phyloP scores from a whole-genome alignment of 768 basidiomycete species.

The Auriscalpium microsporum region DNA sequence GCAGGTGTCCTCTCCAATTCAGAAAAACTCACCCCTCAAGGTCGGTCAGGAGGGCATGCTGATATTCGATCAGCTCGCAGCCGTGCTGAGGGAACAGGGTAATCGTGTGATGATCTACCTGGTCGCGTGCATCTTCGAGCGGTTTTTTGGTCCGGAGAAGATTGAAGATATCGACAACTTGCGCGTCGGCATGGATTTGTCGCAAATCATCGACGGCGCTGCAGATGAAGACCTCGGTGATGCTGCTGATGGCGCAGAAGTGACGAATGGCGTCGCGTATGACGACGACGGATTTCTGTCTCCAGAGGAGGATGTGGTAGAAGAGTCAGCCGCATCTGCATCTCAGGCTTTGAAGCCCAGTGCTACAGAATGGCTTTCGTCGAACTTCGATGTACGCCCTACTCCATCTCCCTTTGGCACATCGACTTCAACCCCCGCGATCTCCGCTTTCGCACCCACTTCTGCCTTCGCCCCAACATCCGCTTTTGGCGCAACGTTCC shows the following conservation, averaged over 20 bases:
- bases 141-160: constrained; percentile 76
- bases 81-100: constrained; percentile 55
- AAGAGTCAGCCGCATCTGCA: constrained; percentile 7
- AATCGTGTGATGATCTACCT: constrained; percentile 73
- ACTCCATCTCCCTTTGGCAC: constrained; percentile 12
- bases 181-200: constrained; percentile 43
- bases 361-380: constrained; percentile 26
- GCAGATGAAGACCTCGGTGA: constrained; percentile 6
- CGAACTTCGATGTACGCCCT: constrained; percentile 23
- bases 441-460: constrained; percentile 12
- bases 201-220: constrained; percentile 62
- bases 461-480: constrained; percentile 16
- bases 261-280: constrained; percentile 8
- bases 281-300: constrained; percentile 13
- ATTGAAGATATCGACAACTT: constrained; percentile 69
- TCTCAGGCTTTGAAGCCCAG: constrained; percentile 17
- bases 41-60: constrained; percentile 62
- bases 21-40: constrained; percentile 51
- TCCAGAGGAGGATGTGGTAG: constrained; percentile 7
- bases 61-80: constrained; percentile 56
- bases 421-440: constrained; percentile 12
- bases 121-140: constrained; percentile 80
- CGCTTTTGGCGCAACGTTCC: constrained; percentile 12
- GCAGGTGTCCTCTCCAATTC: constrained; percentile 64
- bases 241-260: constrained; percentile 18